phyloP scores from a whole-genome alignment of 768 basidiomycete genomes.

The Phlebiopsis gigantea region DNA sequence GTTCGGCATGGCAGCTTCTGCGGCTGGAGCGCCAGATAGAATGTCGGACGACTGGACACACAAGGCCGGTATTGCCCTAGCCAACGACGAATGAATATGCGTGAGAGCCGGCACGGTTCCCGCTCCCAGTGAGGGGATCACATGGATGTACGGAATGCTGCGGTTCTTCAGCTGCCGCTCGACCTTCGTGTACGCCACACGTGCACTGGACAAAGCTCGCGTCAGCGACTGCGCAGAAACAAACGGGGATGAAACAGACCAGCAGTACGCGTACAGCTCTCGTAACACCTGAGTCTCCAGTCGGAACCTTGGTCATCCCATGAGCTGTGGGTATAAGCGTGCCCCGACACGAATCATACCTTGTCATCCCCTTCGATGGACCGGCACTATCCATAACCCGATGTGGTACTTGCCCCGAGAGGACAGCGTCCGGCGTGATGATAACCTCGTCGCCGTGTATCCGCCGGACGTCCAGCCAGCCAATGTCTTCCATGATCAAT shows the following conservation, averaged over 20 bases:
- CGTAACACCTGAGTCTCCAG: conserved; percentile 68
- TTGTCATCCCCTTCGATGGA: not conserved
- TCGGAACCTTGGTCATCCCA: conserved; percentile 38
- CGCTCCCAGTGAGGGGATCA: conserved; percentile 49
- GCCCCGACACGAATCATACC: not conserved
- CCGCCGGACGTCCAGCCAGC: conserved; percentile 69
- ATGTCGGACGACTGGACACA: conserved; percentile 81
- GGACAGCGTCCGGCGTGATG: conserved; percentile 7
- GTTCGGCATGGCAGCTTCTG: conserved; percentile 90
- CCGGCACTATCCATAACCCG: not conserved
- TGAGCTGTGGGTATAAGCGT: not conserved
- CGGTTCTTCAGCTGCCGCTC: conserved; percentile 84
- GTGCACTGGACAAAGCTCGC: conserved; percentile 57
- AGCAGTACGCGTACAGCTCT: conserved; percentile 84
- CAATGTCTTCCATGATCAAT: conserved; percentile 72
- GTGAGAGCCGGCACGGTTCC: conserved; percentile 39
- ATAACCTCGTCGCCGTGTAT: conserved; percentile 35
- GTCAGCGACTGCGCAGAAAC: not conserved
- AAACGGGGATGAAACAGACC: conserved; percentile 38
- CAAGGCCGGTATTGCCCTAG: conserved; percentile 75
- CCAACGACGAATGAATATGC: conserved; percentile 65
- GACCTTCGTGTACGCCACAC: conserved; percentile 85
- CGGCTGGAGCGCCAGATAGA: conserved; percentile 76
- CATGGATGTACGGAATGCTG: conserved; percentile 70
- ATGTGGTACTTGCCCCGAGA: conserved; percentile 7